Conservation (phyloP, 78 protist species). For the Protostelium mycophagum region DNA sequence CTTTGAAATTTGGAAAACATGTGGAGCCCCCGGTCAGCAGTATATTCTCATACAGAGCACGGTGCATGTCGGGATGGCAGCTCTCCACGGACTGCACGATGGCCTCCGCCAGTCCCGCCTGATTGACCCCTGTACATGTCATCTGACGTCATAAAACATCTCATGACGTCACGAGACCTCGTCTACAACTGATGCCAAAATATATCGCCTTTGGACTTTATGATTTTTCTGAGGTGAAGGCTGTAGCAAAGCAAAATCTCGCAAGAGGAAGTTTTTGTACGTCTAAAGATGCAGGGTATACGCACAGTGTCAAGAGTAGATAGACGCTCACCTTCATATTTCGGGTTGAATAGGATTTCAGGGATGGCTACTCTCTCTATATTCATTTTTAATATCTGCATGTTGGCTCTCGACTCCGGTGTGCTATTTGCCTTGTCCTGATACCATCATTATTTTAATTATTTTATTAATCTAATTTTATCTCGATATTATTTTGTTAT, state of each 20-base stretch:
- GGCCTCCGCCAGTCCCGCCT: constrained; percentile 77
- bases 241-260: too few relatives aligned
- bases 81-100: constrained; percentile 58
- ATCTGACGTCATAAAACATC: too few relatives aligned
- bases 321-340: constrained; percentile 24
- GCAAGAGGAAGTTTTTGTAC: too few relatives aligned
- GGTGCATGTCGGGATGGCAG: constrained; percentile 41
- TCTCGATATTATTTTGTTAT: too few relatives aligned
- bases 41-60: constrained; percentile 41
- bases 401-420: not conserved
- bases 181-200: too few relatives aligned
- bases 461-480: too few relatives aligned
- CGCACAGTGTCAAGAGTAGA: too few relatives aligned
- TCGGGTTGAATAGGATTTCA: constrained; percentile 71
- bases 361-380: constrained; percentile 71
- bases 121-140: constrained; percentile 57
- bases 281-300: too few relatives aligned
- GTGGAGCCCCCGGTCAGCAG: constrained; percentile 45
- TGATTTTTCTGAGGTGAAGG: too few relatives aligned
- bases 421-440: not conserved
- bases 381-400: constrained; percentile 32
- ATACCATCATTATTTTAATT: too few relatives aligned
- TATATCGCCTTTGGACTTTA: too few relatives aligned
- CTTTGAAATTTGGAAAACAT: constrained; percentile 17
- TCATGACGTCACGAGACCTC: too few relatives aligned